phyloP scores from a whole-genome alignment of 2,329 filamentous ascomycete species.

The Fusarium sp. region DNA sequence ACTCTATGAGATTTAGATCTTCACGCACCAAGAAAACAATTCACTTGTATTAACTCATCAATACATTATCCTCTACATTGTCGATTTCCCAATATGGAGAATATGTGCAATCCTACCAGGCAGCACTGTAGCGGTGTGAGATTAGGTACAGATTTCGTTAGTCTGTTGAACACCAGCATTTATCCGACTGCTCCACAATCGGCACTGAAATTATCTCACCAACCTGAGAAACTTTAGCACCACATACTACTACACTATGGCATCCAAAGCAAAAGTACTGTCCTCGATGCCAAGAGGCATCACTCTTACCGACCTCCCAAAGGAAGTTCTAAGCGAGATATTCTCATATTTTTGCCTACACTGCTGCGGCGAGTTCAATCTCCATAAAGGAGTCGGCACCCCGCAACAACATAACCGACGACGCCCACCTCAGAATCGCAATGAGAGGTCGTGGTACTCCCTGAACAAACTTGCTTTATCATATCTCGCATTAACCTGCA shows the following conservation, averaged over 20 bases:
- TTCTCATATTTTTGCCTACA: neutral
- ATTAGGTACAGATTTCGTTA: too few species aligned
- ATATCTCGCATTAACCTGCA: neutral
- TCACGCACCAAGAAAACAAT: too few species aligned
- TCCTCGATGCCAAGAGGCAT: rapidly evolving
- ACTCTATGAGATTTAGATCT: too few species aligned
- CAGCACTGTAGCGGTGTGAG: too few species aligned
- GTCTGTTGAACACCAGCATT: too few species aligned
- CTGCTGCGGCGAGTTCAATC: neutral
- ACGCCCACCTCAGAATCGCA: neutral
- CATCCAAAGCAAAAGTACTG: neutral
- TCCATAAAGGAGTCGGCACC: neutral
- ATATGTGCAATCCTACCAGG: too few species aligned
- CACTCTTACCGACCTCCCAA: rapidly evolving
- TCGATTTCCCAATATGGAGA: too few species aligned
- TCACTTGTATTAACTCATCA: too few species aligned
- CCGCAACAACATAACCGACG: neutral
- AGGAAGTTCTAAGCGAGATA: neutral
- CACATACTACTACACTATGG: neutral
- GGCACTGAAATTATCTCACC: too few species aligned
- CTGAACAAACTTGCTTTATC: neutral
- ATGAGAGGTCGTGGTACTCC: neutral
- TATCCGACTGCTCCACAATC: too few species aligned
- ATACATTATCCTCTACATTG: too few species aligned
- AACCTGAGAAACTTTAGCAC: too few species aligned